A percentile compares a stretch with the other conserved stretches of the same genome.
Evolutionary conservation across 306 rosid genomes (phyloP).

Genomic region (Fragaria ananassa): DNA sequence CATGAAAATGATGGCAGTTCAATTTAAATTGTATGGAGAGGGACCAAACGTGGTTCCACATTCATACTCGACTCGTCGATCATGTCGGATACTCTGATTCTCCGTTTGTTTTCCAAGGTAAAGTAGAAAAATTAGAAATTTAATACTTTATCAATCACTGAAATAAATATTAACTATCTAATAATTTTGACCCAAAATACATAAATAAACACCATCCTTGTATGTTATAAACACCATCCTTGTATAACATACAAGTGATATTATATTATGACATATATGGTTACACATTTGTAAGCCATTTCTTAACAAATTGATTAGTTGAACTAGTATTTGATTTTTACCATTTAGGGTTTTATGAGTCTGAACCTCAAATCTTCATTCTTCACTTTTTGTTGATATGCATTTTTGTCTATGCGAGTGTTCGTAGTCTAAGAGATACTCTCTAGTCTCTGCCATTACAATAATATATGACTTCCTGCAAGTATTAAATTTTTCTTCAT

Average conservation of each 20-base stretch:
- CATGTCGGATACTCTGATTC: neutral
- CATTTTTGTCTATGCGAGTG: neutral
- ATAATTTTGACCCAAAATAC: neutral
- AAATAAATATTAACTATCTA: no score
- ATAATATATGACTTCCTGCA: no score
- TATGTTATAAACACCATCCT: no score
- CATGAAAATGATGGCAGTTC: slow-evolving; percentile 8
- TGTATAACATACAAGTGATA: neutral
- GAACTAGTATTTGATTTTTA: no score
- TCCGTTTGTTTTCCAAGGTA: neutral
- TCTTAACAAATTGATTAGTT: neutral
- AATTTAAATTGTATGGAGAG: neutral
- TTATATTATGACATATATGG: neutral
- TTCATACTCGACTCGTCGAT: neutral
- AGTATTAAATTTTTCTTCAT: no score
- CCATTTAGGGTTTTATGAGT: neutral
- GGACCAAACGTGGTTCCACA: slow-evolving; percentile 12
- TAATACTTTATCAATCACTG: neutral
- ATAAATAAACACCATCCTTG: neutral
- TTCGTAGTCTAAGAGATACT: neutral
- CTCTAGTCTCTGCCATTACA: no score
- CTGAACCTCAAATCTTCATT: neutral
- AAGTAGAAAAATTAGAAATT: neutral
- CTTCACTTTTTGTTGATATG: neutral
- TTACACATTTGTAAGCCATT: neutral